phyloP scores from a whole-genome alignment of 164 flowering plant genomes.

The grape (Vitis vinifera) region ASM3070453v1 NC_081822.1:5698501-5699000 shows the following conservation, averaged over 20 bases:
- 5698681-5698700: constrained; percentile 19
- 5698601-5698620: background rate
- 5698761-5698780: constrained; percentile 39
- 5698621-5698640: background rate
- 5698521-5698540: background rate
- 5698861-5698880: background rate
- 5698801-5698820: constrained; percentile 38
- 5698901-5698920: no score
- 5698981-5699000: no score
- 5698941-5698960: no score
- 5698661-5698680: background rate
- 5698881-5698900: background rate
- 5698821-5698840: constrained; percentile 38
- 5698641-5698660: background rate
- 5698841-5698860: background rate
- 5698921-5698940: no score
- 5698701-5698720: constrained; percentile 4
- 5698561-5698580: constrained; percentile 34
- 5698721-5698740: constrained; percentile 6
- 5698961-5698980: no score
- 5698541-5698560: constrained; percentile 26
- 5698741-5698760: constrained; percentile 43
- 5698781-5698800: constrained; percentile 29
- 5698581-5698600: constrained; percentile 27
- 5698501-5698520: no score